Base-by-base conservation (phyloP, 139 green algal genomes). In the Gonium pectorale region DNA sequence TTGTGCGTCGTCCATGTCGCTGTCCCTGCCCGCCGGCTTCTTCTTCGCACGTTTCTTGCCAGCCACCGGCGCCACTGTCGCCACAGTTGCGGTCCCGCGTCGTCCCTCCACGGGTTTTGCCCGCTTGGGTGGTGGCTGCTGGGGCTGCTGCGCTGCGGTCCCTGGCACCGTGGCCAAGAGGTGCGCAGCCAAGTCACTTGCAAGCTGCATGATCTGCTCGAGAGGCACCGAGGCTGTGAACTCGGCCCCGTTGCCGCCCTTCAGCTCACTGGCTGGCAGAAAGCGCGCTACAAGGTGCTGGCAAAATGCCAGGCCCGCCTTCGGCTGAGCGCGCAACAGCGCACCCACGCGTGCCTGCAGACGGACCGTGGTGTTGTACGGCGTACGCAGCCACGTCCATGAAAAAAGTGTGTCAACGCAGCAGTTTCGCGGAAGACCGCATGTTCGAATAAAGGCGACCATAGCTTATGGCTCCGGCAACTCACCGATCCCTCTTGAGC, bases 291-390 rank as follows among this genome's bases (percentile, higher is more conserved):
- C 88, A 37, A 92, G 81, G 52, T 89, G 86, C 33, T 79, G 56
- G 88, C 94, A 96, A 84, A 96, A 95, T 17, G 89, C 84, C 63
- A 86, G 74, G 2, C 92, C 94, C 3, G 90, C 89, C 7, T 44
- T 41, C 2, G 94, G 93, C 66, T 93, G 88, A n/a, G 67, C 74
- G 24, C 90, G 90, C 29, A 96, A 92, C 64, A 98, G 86, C 5
- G 86, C 88, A 3, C 89, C 94, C 59, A 94, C 73, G 19, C 88
- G 89, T 8, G 87, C 87, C 64, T 93, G 86, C 90, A 75, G 83
- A 79, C 33, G 84, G n/a, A n/a, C n/a, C n/a, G n/a, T n/a, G n/a
- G n/a, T n/a, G n/a, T n/a, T n/a, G n/a, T n/a, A n/a, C n/a, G n/a
- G n/a, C n/a, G n/a, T n/a, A n/a, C n/a, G n/a, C n/a, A n/a, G n/a